Evolutionary conservation across 2,329 filamentous ascomycete genomes (phyloP).

Genomic region (Penicillium hesseltinei): DNA sequence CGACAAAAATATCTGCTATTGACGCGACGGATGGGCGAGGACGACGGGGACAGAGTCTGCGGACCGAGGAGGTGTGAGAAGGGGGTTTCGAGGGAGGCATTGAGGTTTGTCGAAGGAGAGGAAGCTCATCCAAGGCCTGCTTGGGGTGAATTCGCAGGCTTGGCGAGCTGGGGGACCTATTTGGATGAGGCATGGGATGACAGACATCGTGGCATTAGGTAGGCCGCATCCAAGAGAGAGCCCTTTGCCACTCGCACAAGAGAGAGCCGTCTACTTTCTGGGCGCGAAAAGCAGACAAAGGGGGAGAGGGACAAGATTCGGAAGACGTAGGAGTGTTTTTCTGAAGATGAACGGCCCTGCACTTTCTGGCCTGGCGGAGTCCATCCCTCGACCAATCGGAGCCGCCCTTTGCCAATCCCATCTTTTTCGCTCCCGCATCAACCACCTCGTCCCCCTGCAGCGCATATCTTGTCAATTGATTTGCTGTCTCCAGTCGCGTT

Average conservation of each 20-base stretch:
- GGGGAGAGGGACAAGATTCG: conserved; percentile 4
- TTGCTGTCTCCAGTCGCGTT: not conserved
- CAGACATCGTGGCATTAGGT: conserved; percentile 57
- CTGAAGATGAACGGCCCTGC: conserved; percentile 20
- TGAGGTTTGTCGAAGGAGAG: conserved; percentile 21
- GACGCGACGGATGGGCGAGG: conserved; percentile 32
- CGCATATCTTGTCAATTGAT: not conserved
- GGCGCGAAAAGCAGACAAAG: conserved; percentile 9
- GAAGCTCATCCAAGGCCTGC: conserved; percentile 37
- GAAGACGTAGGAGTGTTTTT: conserved; percentile 23
- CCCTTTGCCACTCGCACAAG: conserved; percentile 21
- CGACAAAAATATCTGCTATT: conserved; percentile 55
- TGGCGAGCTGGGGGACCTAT: conserved; percentile 53
- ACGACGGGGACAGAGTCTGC: conserved; percentile 30
- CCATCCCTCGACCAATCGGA: conserved; percentile 38
- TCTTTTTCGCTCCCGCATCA: conserved; percentile 36
- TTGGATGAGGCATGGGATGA: conserved; percentile 63
- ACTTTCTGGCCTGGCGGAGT: conserved; percentile 34
- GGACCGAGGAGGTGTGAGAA: conserved; percentile 26
- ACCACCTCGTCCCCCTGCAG: conserved; percentile 11
- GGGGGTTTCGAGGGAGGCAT: conserved; percentile 31
- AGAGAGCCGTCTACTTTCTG: conserved; percentile 15
- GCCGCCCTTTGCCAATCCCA: conserved; percentile 31
- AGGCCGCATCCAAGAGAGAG: conserved; percentile 32
- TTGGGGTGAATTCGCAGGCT: conserved; percentile 50